Conservation (phyloP, 1,139 yeast species). For the Diutina pseudorugosa region DNA sequence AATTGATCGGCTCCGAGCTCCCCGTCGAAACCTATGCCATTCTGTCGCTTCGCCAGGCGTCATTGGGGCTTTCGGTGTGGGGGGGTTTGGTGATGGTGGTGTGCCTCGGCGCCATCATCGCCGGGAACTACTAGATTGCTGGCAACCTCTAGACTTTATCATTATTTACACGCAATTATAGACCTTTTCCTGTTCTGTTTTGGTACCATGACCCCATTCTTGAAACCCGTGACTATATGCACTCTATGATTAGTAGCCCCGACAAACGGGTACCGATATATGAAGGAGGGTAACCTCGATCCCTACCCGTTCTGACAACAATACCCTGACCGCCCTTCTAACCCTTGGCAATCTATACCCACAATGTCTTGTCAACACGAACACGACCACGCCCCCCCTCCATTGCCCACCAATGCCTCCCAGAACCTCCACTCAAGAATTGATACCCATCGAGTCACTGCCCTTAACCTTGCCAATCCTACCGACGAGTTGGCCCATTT, state of each 20-base stretch:
- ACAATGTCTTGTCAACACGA: slow-evolving; percentile 8
- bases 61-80: slow-evolving; percentile 24
- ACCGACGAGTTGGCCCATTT: slow-evolving; percentile 38
- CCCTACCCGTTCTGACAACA: background rate
- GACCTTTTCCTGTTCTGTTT: too few relatives aligned
- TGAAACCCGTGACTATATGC: background rate
- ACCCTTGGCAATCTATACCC: too few relatives aligned
- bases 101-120: slow-evolving; percentile 20
- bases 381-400: slow-evolving; percentile 40
- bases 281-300: background rate
- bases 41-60: background rate
- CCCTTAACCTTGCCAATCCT: slow-evolving; percentile 49
- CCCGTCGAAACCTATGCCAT: background rate
- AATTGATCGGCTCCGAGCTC: slow-evolving; percentile 19
- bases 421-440: slow-evolving; percentile 59
- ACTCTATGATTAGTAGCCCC: background rate
- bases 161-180: too few relatives aligned
- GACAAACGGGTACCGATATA: too few relatives aligned
- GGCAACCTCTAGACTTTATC: background rate
- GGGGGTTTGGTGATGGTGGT: slow-evolving; percentile 29
- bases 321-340: too few relatives aligned
- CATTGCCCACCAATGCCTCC: slow-evolving; percentile 51
- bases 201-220: background rate
- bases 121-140: background rate
- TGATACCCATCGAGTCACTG: slow-evolving; percentile 47